Base-by-base conservation (phyloP, 2,329 filamentous ascomycete genomes). In the Cercospora canescens region DNA sequence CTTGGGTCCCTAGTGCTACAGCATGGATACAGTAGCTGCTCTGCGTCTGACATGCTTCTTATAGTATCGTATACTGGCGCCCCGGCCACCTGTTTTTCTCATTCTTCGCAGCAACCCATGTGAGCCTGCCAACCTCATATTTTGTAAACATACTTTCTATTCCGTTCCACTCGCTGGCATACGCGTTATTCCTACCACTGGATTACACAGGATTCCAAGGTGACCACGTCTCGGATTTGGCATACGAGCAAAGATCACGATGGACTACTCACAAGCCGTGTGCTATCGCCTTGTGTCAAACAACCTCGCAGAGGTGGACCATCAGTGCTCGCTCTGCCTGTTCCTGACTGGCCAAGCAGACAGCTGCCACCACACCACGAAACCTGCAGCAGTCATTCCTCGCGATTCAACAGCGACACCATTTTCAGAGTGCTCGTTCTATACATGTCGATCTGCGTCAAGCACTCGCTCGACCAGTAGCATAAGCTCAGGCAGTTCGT, bases 251-350 rank as follows among this genome's bases (percentile, higher is more conserved):
- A 45, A 37, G 21, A 56, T 37, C 45, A 60, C 60, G 57, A 69
- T 67, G 63, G 55, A 60, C 35, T 48, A 67, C 58, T 68, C 68
- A 24, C 63, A 57, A 30, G 67, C 64, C 54, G 62, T 72, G 11
- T 69, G 70, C 56, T 48, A 64, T 35, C 69, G 63, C 3, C 66
- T 72, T 21, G 70, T 71, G 58, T 66, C 62, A 50, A 62, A 69
- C 39, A 66, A 66, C 18, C 57, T 66, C 21, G 62, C 67, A n/a
- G 60, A 65, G 39, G 54, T 58, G 21, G 35, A 70, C 24, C 69
- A 73, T 60, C 69, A 71, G 62, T 71, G 71, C 62, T 69, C 70
- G 16, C 56, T 73, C 18, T 71, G 69, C 63, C 30, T 62, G n/a
- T 71, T 70, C 61, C 63, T 70, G 52, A 58, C 70, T 28, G 68